Base-by-base conservation (phyloP, 495 filamentous ascomycete genomes). In the Opeltia flavorubescens region DNA sequence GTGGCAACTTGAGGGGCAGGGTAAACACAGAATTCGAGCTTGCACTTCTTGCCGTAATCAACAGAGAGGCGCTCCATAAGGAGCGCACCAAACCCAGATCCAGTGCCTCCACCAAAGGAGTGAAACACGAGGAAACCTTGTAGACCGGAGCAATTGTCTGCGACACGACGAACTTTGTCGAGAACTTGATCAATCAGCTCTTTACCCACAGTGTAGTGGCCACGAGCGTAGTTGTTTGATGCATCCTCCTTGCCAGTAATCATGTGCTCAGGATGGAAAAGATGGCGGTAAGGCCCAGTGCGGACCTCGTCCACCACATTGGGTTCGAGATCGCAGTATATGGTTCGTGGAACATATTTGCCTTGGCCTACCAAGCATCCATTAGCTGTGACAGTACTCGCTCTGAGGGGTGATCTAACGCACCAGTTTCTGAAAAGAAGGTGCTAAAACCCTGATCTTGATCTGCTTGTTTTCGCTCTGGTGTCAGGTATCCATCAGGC, bases 371-470 rank as follows among this genome's bases (percentile, higher is more conserved):
- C 45, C 31, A 58, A 44, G 12, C 25, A 49, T 30, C 42, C 6
- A 35, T 55, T 29, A 49, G 46, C 38, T 20, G 42, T 17, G 27
- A 1, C 11, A 13, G 34, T 15, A 23, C 45, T 9, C 3, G 8
- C 40, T 43, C 43, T 42, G 15, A n/a, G 30, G 30, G 34, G 27
- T 39, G 55, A 47, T 44, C n/a, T n/a, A n/a, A 52, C 78, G 53
- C 84, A 95, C 91, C 91, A 57, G 91, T 98, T 75, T 98, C 91
- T 50, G 93, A 95, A 77, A 98, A 98, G 79, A 98, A 98, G 62
- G 91, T 96, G 78, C 87, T 94, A 75, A 98, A 98, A 48, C 91
- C 91, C 58, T 94, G 86, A 65, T 96, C 93, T 53, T 87, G 86
- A 48, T 94, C 85, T 59, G 77, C 77, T 53, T 69, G 76, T 71